Conservation (phyloP, 2,329 filamentous ascomycete genomes). For the Colletotrichum sp. region DNA sequence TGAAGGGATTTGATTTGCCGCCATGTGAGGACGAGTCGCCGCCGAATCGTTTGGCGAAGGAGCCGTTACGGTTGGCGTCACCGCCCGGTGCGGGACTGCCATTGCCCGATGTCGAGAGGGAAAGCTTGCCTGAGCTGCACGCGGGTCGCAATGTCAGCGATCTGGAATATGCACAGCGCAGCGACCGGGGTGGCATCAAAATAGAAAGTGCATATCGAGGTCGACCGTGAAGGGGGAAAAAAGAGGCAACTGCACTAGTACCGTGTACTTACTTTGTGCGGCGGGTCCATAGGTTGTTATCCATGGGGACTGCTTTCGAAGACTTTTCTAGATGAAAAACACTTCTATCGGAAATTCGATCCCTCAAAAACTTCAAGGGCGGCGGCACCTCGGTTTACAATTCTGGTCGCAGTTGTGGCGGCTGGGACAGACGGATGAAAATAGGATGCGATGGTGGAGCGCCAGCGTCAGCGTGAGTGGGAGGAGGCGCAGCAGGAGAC, state of each 20-base stretch:
- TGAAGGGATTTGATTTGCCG: slow-evolving; percentile 80
- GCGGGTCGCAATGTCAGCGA: slow-evolving; percentile 24
- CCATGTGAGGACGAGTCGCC: slow-evolving; percentile 76
- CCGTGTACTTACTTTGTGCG: slow-evolving; percentile 74
- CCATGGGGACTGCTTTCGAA: slow-evolving; percentile 53
- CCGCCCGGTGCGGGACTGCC: slow-evolving; percentile 57
- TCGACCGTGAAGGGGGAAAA: neutral
- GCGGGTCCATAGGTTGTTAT: slow-evolving; percentile 77
- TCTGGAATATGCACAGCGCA: neutral
- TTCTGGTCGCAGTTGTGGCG: slow-evolving; percentile 19
- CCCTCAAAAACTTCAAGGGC: slow-evolving; percentile 17
- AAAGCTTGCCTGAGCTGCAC: slow-evolving; percentile 84
- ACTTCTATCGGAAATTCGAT: neutral
- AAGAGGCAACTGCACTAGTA: neutral
- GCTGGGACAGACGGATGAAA: slow-evolving; percentile 12
- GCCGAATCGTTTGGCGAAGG: slow-evolving; percentile 76
- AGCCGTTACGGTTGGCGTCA: slow-evolving; percentile 65
- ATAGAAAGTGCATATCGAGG: neutral
- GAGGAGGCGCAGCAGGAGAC: no score
- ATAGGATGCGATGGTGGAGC: slow-evolving; percentile 10
- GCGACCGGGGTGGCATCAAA: slow-evolving; percentile 18
- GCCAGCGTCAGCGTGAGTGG: no score
- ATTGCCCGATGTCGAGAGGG: slow-evolving; percentile 76
- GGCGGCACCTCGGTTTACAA: slow-evolving; percentile 16
- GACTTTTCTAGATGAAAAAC: slow-evolving; percentile 12